phyloP scores from a whole-genome alignment of 495 filamentous ascomycete species.

The Usnea hakonensis region DNA sequence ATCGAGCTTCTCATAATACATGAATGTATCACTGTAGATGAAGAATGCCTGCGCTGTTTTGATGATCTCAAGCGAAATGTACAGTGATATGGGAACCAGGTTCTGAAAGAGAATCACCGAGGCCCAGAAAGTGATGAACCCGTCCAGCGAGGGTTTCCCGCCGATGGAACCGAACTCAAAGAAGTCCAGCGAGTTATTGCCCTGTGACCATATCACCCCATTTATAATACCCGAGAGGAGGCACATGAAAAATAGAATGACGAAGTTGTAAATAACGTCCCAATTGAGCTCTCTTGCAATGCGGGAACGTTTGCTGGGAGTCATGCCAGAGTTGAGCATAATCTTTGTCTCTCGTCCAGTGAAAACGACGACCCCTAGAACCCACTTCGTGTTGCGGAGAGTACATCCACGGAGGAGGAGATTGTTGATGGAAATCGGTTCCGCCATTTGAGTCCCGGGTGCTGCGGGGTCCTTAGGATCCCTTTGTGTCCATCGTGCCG shows the following conservation, averaged over 20 bases:
- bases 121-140: constrained; percentile 94
- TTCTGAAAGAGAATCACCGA: constrained; percentile 95
- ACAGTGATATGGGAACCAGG: constrained; percentile 95
- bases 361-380: constrained; percentile 90
- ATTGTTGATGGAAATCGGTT: constrained; percentile 92
- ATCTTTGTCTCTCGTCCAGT: constrained; percentile 98
- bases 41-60: constrained; percentile 90
- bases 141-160: constrained; percentile 65
- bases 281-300: constrained; percentile 91
- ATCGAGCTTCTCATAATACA: constrained; percentile 94
- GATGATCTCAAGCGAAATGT: constrained; percentile 95
- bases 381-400: constrained; percentile 93
- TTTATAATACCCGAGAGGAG: constrained; percentile 76
- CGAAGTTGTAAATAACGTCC: constrained; percentile 96
- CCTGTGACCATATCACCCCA: constrained; percentile 70
- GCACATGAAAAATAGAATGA: constrained; percentile 85
- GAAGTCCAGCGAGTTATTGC: constrained; percentile 63
- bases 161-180: constrained; percentile 89
- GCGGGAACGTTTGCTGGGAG: constrained; percentile 87
- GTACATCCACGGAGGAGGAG: constrained; percentile 87
- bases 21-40: constrained; percentile 89
- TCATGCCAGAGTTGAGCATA: constrained; percentile 97
- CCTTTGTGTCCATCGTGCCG: constrained; percentile 76
- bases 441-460: constrained; percentile 68
- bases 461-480: constrained; percentile 52